Base-by-base conservation (phyloP, 441 rosid species). In the Raphanus hybrid region DNA sequence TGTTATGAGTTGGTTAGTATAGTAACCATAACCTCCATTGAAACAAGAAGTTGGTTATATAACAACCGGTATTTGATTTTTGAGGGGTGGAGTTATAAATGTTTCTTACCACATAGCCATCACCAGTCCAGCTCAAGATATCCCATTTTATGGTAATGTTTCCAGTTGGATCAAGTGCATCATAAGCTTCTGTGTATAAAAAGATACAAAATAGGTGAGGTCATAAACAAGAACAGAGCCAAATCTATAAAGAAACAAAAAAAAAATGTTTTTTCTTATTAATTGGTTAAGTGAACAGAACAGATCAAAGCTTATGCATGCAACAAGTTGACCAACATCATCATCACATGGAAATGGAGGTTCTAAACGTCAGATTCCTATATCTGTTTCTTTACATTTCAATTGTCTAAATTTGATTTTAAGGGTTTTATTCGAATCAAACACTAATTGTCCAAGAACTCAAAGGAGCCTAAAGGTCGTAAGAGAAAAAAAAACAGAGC, bases 291-390 rank as follows among this genome's bases (percentile, higher is more conserved):
- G 59, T 54, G 58, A 15, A 52, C 58, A 52, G 20, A 18, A 55
- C 23, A 55, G 27, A 55, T 55, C 27, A 55, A 55, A 55, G 60
- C 5, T 18, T 55, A 55, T 55, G 60, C 60, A 55, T 55, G 26
- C 60, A 55, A 55, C 60, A 55, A 55, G 27, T 55, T 55, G 60
- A 50, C 26, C 34, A 69, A 45, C 8, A 61, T 27, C 27, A 29
- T 52, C 59, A 60, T 48, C 14, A 32, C 67, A 27, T 29, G 60
- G 55, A 39, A 16, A 74, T 74, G 41, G 57, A 74, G 37, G 68
- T 71, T 71, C 43, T 3, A 57, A 74, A 75, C 3, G 48, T 34
- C 34, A 58, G 50, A 63, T 32, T 29, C 3, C 32, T 45, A 18
- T 23, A 9, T 35, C 41, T 29, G 27, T 18, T 55, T 39, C 23